Base-by-base conservation (phyloP, 2,329 filamentous ascomycete genomes). In the Penicillium sp. region DNA sequence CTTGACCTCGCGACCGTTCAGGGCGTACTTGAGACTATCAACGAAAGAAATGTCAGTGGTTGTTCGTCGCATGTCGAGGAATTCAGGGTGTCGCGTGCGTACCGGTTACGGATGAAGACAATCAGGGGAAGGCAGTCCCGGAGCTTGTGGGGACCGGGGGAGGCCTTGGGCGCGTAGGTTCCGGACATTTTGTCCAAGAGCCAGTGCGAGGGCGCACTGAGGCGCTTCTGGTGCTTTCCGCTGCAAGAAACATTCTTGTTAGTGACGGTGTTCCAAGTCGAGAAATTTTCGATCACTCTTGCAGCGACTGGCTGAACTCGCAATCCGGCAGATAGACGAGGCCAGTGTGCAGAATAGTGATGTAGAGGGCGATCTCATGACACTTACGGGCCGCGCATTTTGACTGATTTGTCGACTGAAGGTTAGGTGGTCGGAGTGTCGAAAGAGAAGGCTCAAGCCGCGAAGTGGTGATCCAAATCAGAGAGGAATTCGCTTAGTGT, bases 141-240 rank as follows among this genome's bases (percentile, higher is more conserved):
- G 80, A 94, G 87, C 90, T 99, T 99, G 90, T 97, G 93, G 82
- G 94, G 94, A 91, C 94, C 94, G 68, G 86, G 82, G 62, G 85
- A 88, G 68, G 86, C 83, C 79, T 85, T 85, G 73, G 85, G 85
- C 66, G 86, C 85, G 78, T 87, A 93, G 82, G 86, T 84, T 79
- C 94, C 94, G 81, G 92, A 96, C 79, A 99, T 87, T 84, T 99
- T 99, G 91, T 99, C 94, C 81, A 99, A 86, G 79, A 99, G 91
- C 94, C 94, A 99, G 89, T 97, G 94, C 81, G 90, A 96, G 79
- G 94, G 94, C 80, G 94, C 94, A 83, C 90, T 94, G 79, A 97
- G 87, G 86, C 94, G 93, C 93, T 99, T 97, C 84, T 97, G 93
- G 85, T 99, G 94, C 90, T 97, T 97, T 88, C 94, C 96, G 83